Evolutionary conservation across 2,329 filamentous ascomycete genomes (phyloP).

Genomic region (Pestalotiopsis sp.): DNA sequence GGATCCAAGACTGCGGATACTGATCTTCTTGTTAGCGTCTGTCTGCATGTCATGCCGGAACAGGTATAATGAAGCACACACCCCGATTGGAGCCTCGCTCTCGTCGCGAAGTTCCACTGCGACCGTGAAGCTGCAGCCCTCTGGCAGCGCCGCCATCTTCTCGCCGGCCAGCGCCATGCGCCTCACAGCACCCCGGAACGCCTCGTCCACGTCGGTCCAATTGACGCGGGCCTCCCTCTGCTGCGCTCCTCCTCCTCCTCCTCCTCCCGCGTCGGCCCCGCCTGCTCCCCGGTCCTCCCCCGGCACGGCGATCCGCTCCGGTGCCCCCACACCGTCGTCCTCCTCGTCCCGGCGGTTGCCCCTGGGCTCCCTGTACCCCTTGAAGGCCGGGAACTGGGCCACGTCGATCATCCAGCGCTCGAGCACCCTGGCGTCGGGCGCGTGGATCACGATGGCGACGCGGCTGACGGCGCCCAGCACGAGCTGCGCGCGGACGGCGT

Average conservation of each 20-base stretch:
- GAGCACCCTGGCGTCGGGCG: conserved; percentile 42
- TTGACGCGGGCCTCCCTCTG: conserved; percentile 35
- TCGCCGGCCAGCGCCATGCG: conserved; percentile 63
- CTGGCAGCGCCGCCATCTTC: conserved; percentile 59
- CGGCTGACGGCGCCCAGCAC: conserved; percentile 54
- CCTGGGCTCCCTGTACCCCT: conserved; percentile 32
- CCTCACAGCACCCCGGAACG: conserved; percentile 68
- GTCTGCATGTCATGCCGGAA: not conserved
- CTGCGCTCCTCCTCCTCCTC: not conserved
- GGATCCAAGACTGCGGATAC: conserved; percentile 65
- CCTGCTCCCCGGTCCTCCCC: conserved; percentile 11
- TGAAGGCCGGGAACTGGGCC: conserved; percentile 50
- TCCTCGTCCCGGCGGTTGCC: conserved; percentile 26
- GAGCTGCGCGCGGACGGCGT: conserved; percentile 72
- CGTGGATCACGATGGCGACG: conserved; percentile 50
- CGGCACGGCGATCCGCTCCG: conserved; percentile 15
- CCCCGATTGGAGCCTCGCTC: conserved; percentile 58
- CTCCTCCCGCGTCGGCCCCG: not conserved
- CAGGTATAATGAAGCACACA: conserved; percentile 35
- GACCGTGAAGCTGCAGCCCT: conserved; percentile 74
- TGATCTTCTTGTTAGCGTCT: conserved; percentile 24
- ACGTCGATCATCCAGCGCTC: conserved; percentile 67
- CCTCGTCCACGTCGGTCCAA: conserved; percentile 69
- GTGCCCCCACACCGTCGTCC: conserved; percentile 19
- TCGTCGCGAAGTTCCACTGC: conserved; percentile 72